Conservation (phyloP, 2,329 filamentous ascomycete genomes). For the Lasiodiplodia hormozganensis region DNA sequence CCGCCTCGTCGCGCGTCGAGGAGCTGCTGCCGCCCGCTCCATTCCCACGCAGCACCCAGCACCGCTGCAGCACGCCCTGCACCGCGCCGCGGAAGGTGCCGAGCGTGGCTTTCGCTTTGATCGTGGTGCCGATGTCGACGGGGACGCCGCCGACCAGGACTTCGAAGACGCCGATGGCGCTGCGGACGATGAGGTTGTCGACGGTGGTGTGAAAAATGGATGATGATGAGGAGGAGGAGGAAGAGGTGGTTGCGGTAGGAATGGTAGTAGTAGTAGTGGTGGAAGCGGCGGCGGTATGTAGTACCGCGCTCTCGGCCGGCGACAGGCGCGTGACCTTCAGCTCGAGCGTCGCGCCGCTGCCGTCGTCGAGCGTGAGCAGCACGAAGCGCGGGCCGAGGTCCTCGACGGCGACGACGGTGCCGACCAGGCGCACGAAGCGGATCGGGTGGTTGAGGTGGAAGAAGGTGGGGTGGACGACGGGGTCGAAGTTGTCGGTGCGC, state of each 20-base stretch:
- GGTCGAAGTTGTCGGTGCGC: neutral
- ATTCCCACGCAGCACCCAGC: conserved; percentile 48
- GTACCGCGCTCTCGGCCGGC: no score
- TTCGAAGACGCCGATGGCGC: conserved; percentile 50
- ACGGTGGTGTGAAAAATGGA: conserved; percentile 41
- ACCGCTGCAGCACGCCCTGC: conserved; percentile 63
- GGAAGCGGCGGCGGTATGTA: neutral
- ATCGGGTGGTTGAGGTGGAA: conserved; percentile 63
- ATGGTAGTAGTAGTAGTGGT: conserved; percentile 7
- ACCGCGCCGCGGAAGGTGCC: conserved; percentile 57
- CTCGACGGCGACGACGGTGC: conserved; percentile 53
- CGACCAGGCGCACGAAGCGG: conserved; percentile 55
- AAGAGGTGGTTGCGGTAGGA: conserved; percentile 16
- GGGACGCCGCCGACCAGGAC: conserved; percentile 45
- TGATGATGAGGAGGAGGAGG: neutral
- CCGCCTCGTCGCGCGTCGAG: conserved; percentile 62
- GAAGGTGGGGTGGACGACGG: conserved; percentile 47
- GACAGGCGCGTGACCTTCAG: conserved; percentile 56
- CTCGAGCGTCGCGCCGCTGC: conserved; percentile 65
- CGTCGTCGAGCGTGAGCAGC: conserved; percentile 66
- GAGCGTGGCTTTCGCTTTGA: conserved; percentile 66
- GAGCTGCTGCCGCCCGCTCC: no score
- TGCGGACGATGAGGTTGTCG: conserved; percentile 48
- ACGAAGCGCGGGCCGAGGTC: conserved; percentile 49
- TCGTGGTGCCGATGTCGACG: conserved; percentile 56